A percentile compares a stretch with the other conserved stretches of the same genome.
These are phyloP conservation scores for Xerocomellus amylosporus DNA, from an alignment of 768 basidiomycete genomes.

Conservation along the genomic window DNA sequence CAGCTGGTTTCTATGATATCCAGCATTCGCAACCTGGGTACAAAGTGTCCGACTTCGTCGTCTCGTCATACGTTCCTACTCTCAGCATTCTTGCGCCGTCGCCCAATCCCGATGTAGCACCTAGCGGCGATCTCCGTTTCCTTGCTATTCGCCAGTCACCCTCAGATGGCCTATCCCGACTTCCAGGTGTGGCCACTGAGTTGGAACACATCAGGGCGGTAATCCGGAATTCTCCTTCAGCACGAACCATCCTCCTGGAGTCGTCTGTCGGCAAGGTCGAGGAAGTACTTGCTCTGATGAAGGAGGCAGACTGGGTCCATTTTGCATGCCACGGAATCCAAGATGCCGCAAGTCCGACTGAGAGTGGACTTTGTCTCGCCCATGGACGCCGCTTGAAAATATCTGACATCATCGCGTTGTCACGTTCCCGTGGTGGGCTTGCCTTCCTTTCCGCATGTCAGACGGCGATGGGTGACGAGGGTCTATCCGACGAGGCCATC, in stretches of 20 bases:
- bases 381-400: background rate
- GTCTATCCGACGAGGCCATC: too few relatives aligned
- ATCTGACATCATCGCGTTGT: background rate
- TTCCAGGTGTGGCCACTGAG: constrained; percentile 9
- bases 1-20: too few relatives aligned
- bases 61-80: too few relatives aligned
- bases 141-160: too few relatives aligned
- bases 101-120: too few relatives aligned
- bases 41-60: too few relatives aligned
- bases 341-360: background rate
- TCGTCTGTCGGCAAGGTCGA: background rate
- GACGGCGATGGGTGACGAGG: constrained; percentile 8
- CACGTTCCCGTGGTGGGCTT: constrained; percentile 23
- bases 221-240: background rate
- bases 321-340: background rate
- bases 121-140: too few relatives aligned
- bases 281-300: background rate
- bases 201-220: constrained; percentile 23
- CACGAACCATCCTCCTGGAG: background rate
- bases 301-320: too few relatives aligned
- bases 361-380: background rate
- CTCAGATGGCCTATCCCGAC: background rate
- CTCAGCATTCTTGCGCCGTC: too few relatives aligned
- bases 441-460: constrained; percentile 47
- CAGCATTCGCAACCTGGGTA: too few relatives aligned